These are phyloP conservation scores for Sporothrix inflata DNA, from an alignment of 2,329 filamentous ascomycete species.

Conservation along the genomic window DNA sequence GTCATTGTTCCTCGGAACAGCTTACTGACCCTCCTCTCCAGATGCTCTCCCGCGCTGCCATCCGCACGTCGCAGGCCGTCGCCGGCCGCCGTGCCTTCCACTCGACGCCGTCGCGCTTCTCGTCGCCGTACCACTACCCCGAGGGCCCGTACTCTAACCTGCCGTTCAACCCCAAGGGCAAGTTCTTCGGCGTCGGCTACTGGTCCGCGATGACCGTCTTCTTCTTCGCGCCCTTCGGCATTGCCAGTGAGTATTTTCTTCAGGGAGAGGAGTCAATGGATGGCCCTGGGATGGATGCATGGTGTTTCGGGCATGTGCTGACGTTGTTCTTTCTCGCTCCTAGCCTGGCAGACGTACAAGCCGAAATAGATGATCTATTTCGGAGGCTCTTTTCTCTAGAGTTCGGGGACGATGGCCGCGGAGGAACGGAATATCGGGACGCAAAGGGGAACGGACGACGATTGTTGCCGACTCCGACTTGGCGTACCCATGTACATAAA, in stretches of 20 bases:
- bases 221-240: conserved; percentile 66
- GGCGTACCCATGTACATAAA: conserved; percentile 37
- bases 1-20: neutral
- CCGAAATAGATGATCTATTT: conserved; percentile 44
- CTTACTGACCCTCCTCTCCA: conserved; percentile 43
- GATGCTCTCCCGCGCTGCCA: conserved; percentile 77
- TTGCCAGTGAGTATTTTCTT: conserved; percentile 57
- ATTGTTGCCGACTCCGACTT: neutral
- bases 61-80: conserved; percentile 58
- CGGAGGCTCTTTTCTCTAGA: conserved; percentile 21
- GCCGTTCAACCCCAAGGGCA: conserved; percentile 93
- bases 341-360: conserved; percentile 58
- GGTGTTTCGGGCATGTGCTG: neutral
- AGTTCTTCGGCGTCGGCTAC: conserved; percentile 81
- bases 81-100: conserved; percentile 87
- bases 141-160: conserved; percentile 94
- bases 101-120: conserved; percentile 80
- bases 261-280: too few species aligned
- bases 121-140: conserved; percentile 96
- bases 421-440: neutral
- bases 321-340: neutral
- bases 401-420: neutral
- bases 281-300: neutral
- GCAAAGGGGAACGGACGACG: neutral
- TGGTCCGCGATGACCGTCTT: conserved; percentile 68